Conservation (phyloP, 1,139 yeast genomes). For the Geotrichum siamense region DNA sequence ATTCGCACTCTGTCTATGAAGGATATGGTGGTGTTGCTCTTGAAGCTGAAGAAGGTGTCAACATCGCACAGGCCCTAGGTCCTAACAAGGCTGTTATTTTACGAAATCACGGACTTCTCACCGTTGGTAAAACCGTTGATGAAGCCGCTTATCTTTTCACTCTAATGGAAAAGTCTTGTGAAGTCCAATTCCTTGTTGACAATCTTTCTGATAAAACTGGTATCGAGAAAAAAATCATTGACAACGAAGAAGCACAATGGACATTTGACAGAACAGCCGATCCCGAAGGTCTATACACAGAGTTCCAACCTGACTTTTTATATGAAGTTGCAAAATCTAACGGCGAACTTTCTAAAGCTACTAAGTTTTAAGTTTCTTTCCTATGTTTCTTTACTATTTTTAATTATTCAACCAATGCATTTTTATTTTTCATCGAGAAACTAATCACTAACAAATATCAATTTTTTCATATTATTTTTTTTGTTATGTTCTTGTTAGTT, state of each 20-base stretch:
- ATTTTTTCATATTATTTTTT: too few relatives aligned
- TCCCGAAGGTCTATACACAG: conserved; percentile 62
- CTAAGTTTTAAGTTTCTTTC: neutral
- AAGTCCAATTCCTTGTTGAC: conserved; percentile 63
- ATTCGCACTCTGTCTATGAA: conserved; percentile 55
- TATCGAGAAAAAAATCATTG: conserved; percentile 37
- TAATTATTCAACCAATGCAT: too few relatives aligned
- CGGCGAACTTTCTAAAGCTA: conserved; percentile 20
- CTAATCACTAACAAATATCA: too few relatives aligned
- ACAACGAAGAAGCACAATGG: conserved; percentile 64
- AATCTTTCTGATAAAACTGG: conserved; percentile 38
- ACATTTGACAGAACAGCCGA: conserved; percentile 57
- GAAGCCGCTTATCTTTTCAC: conserved; percentile 74
- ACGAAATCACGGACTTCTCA: conserved; percentile 71
- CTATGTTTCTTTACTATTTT: too few relatives aligned
- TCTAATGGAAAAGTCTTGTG: conserved; percentile 61
- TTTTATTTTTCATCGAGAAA: too few relatives aligned
- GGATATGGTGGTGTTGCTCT: conserved; percentile 78
- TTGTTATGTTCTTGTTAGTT: too few relatives aligned
- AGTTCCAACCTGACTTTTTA: conserved; percentile 61
- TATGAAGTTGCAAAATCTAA: conserved; percentile 35
- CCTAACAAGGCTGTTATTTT: conserved; percentile 56
- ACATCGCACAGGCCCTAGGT: conserved; percentile 62
- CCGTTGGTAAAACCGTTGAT: conserved; percentile 71
- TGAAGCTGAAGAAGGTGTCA: conserved; percentile 62